phyloP scores from a whole-genome alignment of 2,329 filamentous ascomycete species.

The Fusarium mangiferae region DNA sequence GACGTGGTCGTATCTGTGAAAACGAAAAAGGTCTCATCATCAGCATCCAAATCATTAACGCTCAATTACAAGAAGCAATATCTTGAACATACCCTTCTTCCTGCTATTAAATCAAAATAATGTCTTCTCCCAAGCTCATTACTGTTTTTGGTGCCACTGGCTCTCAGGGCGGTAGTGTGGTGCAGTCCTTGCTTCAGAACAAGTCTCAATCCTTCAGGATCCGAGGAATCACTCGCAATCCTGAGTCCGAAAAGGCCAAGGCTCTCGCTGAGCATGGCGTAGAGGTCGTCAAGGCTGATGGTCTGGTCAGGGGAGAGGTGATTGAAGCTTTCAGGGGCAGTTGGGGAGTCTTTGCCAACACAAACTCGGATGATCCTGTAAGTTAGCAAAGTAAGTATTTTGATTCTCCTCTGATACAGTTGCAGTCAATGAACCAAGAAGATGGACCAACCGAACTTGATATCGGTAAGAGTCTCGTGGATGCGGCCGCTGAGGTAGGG shows the following conservation, averaged over 20 bases:
- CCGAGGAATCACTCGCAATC: slow-evolving; percentile 45
- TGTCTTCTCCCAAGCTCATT: slow-evolving; percentile 44
- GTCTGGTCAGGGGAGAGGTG: slow-evolving; percentile 38
- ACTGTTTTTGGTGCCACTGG: slow-evolving; percentile 49
- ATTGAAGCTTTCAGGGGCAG: slow-evolving; percentile 45
- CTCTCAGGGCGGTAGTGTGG: slow-evolving; percentile 46
- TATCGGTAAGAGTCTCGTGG: slow-evolving; percentile 49
- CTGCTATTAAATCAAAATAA: slow-evolving; percentile 1
- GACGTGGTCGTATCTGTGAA: not conserved
- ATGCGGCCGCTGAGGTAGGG: slow-evolving; percentile 48
- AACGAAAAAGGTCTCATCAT: not conserved
- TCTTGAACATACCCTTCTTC: not conserved
- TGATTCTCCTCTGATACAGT: not conserved
- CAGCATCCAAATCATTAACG: slow-evolving; percentile 17
- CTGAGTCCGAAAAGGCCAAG: slow-evolving; percentile 45
- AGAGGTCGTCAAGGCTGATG: slow-evolving; percentile 48
- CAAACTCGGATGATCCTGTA: slow-evolving; percentile 47
- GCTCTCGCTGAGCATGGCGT: slow-evolving; percentile 39
- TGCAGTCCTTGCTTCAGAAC: slow-evolving; percentile 46
- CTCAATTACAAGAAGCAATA: not conserved
- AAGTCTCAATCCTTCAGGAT: slow-evolving; percentile 42
- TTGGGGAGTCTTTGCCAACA: slow-evolving; percentile 50
- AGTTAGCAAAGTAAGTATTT: not conserved
- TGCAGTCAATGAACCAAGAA: slow-evolving; percentile 39
- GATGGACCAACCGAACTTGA: slow-evolving; percentile 48